Evolutionary conservation across 225 moss, liverwort and hornwort species (phyloP).

Genomic region (Pseudoscleropodium purum): DNA sequence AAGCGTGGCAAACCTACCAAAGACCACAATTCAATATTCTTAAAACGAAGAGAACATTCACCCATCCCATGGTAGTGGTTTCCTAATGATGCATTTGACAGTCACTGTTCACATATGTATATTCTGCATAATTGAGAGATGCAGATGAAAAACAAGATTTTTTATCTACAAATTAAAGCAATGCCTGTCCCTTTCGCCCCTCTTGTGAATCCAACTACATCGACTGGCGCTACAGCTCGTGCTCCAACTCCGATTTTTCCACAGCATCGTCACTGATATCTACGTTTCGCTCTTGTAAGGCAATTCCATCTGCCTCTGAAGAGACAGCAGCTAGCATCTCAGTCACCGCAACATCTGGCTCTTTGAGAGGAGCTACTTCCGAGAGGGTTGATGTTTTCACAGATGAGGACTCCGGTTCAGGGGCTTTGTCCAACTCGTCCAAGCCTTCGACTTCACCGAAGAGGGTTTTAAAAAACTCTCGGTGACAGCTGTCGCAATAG

Average conservation of each 20-base stretch:
- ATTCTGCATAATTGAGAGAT: not conserved
- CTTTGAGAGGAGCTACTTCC: not conserved
- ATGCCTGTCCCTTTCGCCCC: not conserved
- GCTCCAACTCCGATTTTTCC: not conserved
- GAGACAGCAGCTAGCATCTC: not conserved
- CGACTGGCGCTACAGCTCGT: not conserved
- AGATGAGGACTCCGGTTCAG: not conserved
- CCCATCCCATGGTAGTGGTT: not conserved
- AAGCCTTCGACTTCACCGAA: slow-evolving; percentile 42
- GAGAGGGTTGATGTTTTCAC: not conserved
- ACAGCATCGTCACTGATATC: not conserved
- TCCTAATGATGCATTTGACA: not conserved
- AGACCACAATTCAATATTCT: not conserved
- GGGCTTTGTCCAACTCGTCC: slow-evolving; percentile 8
- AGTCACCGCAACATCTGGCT: not conserved
- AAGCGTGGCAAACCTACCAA: not conserved
- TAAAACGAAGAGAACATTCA: too few relatives aligned
- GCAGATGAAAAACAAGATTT: not conserved
- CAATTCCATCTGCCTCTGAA: not conserved
- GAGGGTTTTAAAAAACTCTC: slow-evolving; percentile 37
- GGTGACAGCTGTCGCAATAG: slow-evolving; percentile 69
- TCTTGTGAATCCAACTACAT: not conserved
- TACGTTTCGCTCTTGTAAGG: not conserved
- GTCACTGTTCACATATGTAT: not conserved
- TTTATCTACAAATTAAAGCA: not conserved